Evolutionary conservation across 2,329 filamentous ascomycete species (phyloP).

Genomic region (Trichoderma polysporum): DNA sequence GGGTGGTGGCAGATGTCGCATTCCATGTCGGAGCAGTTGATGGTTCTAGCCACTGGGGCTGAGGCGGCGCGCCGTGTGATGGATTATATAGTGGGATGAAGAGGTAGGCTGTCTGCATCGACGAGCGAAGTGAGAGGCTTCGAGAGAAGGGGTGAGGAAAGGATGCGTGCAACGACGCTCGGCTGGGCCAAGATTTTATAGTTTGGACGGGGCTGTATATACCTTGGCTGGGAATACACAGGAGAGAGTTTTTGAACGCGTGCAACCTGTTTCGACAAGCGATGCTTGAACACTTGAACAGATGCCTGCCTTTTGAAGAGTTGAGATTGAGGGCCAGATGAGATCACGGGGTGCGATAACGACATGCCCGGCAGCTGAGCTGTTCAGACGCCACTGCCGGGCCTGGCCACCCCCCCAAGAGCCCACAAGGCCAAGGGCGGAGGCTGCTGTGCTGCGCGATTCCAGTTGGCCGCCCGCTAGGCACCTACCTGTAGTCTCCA

Average conservation of each 20-base stretch:
- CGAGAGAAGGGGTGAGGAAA: neutral
- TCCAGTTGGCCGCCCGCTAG: slow-evolving; percentile 5
- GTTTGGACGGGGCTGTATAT: neutral
- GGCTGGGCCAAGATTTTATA: neutral
- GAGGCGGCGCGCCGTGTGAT: neutral
- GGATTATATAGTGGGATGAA: slow-evolving; percentile 3
- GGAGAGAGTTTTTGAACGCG: neutral
- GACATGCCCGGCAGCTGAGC: neutral
- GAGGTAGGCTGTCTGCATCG: slow-evolving; percentile 5
- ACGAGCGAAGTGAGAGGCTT: neutral
- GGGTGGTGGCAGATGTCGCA: slow-evolving; percentile 66
- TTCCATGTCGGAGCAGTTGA: slow-evolving; percentile 52
- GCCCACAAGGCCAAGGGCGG: neutral
- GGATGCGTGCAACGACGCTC: neutral
- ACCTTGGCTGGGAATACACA: neutral
- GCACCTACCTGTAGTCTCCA: neutral
- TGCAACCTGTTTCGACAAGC: neutral
- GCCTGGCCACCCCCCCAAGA: neutral
- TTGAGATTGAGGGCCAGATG: slow-evolving; percentile 15
- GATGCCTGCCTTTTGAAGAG: slow-evolving; percentile 13
- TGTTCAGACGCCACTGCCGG: neutral
- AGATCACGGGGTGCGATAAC: slow-evolving; percentile 20
- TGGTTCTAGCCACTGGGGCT: neutral
- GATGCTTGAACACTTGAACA: neutral
- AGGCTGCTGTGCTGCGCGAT: neutral